Conservation (phyloP, 2,329 filamentous ascomycete genomes). For the Cercospora brassicicola region DNA sequence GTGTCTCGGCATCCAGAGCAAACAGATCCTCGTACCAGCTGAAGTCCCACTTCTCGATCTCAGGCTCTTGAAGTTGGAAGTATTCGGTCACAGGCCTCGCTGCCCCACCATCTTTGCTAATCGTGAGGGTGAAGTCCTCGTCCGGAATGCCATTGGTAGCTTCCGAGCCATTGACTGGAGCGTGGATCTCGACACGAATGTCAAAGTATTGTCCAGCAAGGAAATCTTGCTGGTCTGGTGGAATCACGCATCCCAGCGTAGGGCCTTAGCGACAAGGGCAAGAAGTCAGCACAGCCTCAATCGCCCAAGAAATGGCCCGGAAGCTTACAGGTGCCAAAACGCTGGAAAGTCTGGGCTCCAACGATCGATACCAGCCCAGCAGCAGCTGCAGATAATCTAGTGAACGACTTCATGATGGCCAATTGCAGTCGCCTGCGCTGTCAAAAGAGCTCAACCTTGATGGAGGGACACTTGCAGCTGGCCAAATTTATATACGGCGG, state of each 20-base stretch:
- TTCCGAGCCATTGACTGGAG: constrained; percentile 68
- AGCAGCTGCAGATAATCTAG: constrained; percentile 15
- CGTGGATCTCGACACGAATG: constrained; percentile 72
- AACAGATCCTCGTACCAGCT: constrained; percentile 83
- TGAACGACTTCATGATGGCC: constrained; percentile 19
- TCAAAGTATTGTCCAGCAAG: constrained; percentile 82
- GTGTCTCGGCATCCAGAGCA: constrained; percentile 67
- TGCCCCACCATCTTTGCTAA: constrained; percentile 62
- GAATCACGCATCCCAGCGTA: constrained; percentile 56
- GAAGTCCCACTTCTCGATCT: constrained; percentile 79
- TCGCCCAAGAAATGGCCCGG: background rate
- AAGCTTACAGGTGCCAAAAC: constrained; percentile 53
- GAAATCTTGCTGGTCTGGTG: constrained; percentile 71
- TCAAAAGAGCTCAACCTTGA: constrained; percentile 22
- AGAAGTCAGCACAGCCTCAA: constrained; percentile 52
- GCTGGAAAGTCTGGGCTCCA: constrained; percentile 55
- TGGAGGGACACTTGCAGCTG: constrained; percentile 10
- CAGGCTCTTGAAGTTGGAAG: constrained; percentile 69
- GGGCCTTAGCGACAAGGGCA: constrained; percentile 57
- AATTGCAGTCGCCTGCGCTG: constrained; percentile 3
- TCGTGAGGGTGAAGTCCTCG: constrained; percentile 72
- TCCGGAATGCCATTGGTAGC: constrained; percentile 67
- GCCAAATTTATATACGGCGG: background rate
- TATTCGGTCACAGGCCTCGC: constrained; percentile 61
- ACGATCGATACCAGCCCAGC: constrained; percentile 17